phyloP scores from a whole-genome alignment of 2,329 filamentous ascomycete species.

The Chaetomium globosum region DNA sequence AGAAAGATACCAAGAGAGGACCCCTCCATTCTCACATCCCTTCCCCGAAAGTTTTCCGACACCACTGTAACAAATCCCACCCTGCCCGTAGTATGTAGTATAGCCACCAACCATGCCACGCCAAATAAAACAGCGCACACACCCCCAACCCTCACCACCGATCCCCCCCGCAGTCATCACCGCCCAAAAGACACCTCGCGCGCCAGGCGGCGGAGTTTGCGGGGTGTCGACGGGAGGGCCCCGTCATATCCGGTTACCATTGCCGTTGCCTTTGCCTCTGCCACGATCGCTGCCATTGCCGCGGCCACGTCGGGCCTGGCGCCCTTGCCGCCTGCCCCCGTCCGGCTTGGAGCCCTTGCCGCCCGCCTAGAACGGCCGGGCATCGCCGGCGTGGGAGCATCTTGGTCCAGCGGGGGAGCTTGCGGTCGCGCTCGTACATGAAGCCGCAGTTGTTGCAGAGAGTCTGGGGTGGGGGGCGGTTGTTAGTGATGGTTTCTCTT shows the following conservation, averaged over 20 bases:
- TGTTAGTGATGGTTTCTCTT: not conserved
- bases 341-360: conserved; percentile 11
- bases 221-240: not conserved
- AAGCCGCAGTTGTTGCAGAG: conserved; percentile 93
- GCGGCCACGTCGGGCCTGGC: too few species aligned
- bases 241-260: not conserved
- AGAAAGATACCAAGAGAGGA: not conserved
- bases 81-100: not conserved
- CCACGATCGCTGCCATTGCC: too few species aligned
- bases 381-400: conserved; percentile 63
- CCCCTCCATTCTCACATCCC: not conserved
- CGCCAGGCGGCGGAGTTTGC: conserved; percentile 11
- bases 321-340: not conserved
- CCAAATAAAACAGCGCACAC: not conserved
- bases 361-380: conserved; percentile 36
- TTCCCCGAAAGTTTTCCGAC: not conserved
- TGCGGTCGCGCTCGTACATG: conserved; percentile 83
- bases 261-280: too few species aligned
- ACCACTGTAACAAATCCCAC: not conserved
- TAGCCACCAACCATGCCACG: not conserved
- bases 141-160: not conserved
- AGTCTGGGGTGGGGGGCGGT: conserved; percentile 54
- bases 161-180: not conserved
- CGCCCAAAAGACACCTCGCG: conserved; percentile 14
- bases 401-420: conserved; percentile 75